Evolutionary conservation across 768 basidiomycete genomes (phyloP).

Genomic region (Lentinula raphanica): DNA sequence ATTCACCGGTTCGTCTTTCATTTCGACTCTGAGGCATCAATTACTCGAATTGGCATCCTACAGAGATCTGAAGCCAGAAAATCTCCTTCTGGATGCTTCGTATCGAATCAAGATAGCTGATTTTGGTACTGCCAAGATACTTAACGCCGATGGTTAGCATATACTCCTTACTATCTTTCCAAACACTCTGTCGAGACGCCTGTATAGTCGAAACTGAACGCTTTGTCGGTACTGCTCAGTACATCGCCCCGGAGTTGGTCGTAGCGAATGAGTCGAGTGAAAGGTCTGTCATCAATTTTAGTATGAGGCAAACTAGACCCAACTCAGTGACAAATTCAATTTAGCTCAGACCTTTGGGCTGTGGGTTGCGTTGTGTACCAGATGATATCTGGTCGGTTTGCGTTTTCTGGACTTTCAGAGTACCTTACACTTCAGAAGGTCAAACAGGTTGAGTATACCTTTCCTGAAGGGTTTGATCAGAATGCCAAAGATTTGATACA

Average conservation of each 20-base stretch:
- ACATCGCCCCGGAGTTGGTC: conserved; percentile 83
- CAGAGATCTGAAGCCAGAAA: conserved; percentile 81
- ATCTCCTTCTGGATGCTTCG: conserved; percentile 81
- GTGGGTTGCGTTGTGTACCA: conserved; percentile 93
- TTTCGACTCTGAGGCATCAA: not conserved
- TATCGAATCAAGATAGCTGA: conserved; percentile 94
- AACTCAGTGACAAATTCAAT: conserved; percentile 1
- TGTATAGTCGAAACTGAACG: conserved; percentile 51
- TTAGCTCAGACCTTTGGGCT: conserved; percentile 92
- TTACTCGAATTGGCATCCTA: not conserved
- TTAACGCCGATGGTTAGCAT: conserved; percentile 49
- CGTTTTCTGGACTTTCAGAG: conserved; percentile 87
- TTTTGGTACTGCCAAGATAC: conserved; percentile 87
- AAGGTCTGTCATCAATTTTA: conserved; percentile 43
- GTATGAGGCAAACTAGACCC: conserved; percentile 7
- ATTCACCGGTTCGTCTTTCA: conserved; percentile 64
- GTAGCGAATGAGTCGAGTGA: conserved; percentile 67
- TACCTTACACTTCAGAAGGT: conserved; percentile 96
- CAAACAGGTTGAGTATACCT: conserved; percentile 79
- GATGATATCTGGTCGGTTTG: conserved; percentile 86
- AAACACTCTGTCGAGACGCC: conserved; percentile 13
- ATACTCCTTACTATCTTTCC: not conserved
- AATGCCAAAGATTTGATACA: conserved; percentile 78
- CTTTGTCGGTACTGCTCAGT: conserved; percentile 89
- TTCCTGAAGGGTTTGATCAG: conserved; percentile 81